Conservation (phyloP, 768 basidiomycete genomes). For the Mycena galopus region DNA sequence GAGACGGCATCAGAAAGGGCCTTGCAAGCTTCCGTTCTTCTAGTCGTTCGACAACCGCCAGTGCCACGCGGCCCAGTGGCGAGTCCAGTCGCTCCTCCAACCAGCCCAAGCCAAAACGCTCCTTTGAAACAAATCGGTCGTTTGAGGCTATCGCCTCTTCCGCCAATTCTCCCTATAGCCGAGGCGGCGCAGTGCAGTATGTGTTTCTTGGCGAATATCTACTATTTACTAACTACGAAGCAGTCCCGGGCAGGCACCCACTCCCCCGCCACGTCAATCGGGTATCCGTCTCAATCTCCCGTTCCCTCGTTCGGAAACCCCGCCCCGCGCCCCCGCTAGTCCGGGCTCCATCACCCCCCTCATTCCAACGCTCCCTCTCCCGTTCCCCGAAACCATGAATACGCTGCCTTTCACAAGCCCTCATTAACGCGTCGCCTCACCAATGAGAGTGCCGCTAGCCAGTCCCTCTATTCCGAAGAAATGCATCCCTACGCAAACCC, state of each 20-base stretch:
- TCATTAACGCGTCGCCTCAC: conserved; percentile 34
- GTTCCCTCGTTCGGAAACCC: conserved; percentile 45
- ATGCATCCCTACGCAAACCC: conserved; percentile 89
- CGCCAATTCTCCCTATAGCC: conserved; percentile 55
- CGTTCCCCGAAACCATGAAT: conserved; percentile 34
- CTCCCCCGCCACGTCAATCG: conserved; percentile 32
- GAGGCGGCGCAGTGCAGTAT: conserved; percentile 71
- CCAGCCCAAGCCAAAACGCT: conserved; percentile 62
- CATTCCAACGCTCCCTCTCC: conserved; percentile 39
- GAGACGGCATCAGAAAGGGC: conserved; percentile 55
- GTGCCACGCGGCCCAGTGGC: conserved; percentile 69
- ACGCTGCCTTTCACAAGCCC: conserved; percentile 31
- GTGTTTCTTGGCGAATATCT: conserved; percentile 41
- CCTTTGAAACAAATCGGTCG: conserved; percentile 62
- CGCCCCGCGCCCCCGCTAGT: conserved; percentile 46
- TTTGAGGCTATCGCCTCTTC: conserved; percentile 49
- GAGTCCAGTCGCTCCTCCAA: conserved; percentile 69
- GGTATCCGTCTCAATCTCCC: conserved; percentile 31
- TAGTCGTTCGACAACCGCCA: conserved; percentile 55
- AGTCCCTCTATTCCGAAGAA: conserved; percentile 50
- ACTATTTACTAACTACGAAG: too few relatives aligned
- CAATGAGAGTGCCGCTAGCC: conserved; percentile 30
- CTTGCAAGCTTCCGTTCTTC: conserved; percentile 58
- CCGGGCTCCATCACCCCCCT: conserved; percentile 44
- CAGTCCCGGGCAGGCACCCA: not conserved